Evolutionary conservation across 768 basidiomycete genomes (phyloP).

Genomic region (Mycena sanguinolenta): DNA sequence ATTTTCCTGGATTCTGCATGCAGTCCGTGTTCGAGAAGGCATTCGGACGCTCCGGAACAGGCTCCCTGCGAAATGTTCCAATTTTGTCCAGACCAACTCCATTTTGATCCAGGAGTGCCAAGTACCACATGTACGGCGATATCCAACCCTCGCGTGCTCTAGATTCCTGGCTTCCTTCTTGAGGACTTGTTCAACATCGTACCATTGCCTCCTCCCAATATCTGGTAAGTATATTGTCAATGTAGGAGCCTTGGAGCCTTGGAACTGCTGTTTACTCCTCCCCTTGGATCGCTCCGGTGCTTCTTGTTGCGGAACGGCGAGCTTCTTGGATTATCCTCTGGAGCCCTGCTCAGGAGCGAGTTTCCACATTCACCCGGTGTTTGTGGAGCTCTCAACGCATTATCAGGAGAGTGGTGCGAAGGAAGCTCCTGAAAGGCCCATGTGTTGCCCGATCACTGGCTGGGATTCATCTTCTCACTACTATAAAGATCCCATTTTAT

Average conservation of each 20-base stretch:
- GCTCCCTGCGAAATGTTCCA: too few species aligned
- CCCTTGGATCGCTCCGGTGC: neutral
- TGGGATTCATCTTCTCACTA: neutral
- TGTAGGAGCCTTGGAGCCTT: neutral
- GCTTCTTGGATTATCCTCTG: too few species aligned
- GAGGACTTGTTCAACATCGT: too few species aligned
- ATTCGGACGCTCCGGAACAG: too few species aligned
- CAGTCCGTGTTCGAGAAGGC: too few species aligned
- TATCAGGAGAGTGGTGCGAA: neutral
- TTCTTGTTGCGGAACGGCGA: neutral
- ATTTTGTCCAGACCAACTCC: neutral
- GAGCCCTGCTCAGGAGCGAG: too few species aligned
- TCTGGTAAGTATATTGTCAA: neutral
- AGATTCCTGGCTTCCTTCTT: neutral
- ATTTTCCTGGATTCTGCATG: neutral
- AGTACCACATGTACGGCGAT: neutral
- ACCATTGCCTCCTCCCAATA: too few species aligned
- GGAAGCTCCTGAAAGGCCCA: too few species aligned
- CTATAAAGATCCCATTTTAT: too few species aligned
- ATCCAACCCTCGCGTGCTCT: too few species aligned
- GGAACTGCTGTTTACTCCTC: neutral
- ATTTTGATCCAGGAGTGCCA: neutral
- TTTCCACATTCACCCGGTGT: too few species aligned
- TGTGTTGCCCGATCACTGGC: conserved; percentile 6
- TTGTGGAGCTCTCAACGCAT: too few species aligned